These are phyloP conservation scores for Populus simonii DNA, from an alignment of 345 rosid species.

Conservation along the genomic window DNA sequence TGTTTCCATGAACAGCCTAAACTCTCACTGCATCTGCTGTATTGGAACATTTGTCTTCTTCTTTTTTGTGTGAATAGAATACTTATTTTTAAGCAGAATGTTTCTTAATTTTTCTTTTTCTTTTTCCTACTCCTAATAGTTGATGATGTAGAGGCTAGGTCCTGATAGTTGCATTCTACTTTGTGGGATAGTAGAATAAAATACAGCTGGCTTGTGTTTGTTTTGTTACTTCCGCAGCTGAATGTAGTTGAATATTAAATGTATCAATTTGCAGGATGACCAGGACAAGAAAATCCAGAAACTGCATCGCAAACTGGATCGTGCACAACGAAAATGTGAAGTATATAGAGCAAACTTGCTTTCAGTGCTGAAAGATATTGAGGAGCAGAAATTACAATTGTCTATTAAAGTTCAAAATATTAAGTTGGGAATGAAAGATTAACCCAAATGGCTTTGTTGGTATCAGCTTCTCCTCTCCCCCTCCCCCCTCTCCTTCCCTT, in stretches of 20 bases:
- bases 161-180: too few relatives aligned
- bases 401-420: conserved; percentile 23
- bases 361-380: conserved; percentile 49
- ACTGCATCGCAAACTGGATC: conserved; percentile 41
- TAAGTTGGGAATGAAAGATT: conserved; percentile 19
- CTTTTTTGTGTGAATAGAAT: too few relatives aligned
- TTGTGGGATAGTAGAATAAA: neutral
- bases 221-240: neutral
- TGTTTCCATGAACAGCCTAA: too few relatives aligned
- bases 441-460: neutral
- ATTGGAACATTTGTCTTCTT: too few relatives aligned
- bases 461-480: neutral
- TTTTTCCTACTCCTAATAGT: too few relatives aligned
- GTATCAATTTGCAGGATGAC: conserved; percentile 31
- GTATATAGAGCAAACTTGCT: conserved; percentile 49
- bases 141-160: too few relatives aligned
- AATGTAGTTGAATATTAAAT: neutral
- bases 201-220: neutral
- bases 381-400: conserved; percentile 46
- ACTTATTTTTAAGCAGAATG: too few relatives aligned
- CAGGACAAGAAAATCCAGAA: conserved; percentile 44
- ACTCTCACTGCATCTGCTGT: too few relatives aligned
- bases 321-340: conserved; percentile 42
- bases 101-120: too few relatives aligned
- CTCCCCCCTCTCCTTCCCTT: neutral